Conservation (phyloP, 1,139 yeast genomes). For the Casaregolazyma suthepensis region DNA sequence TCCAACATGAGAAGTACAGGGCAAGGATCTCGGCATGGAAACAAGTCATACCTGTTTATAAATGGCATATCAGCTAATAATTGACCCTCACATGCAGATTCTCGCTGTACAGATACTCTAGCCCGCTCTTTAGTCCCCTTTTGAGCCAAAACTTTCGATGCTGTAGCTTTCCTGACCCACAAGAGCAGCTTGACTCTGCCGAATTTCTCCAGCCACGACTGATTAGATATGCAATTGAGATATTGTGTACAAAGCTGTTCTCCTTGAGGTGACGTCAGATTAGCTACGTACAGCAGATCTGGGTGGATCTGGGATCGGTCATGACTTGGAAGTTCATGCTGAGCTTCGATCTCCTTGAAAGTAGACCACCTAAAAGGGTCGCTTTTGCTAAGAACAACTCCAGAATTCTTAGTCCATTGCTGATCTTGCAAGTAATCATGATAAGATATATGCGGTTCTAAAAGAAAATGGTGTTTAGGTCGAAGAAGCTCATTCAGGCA, state of each 20-base stretch:
- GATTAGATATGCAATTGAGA: constrained; percentile 59
- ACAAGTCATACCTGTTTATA: constrained; percentile 9
- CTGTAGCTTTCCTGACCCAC: constrained; percentile 54
- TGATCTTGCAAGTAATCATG: constrained; percentile 19
- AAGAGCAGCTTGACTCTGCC: constrained; percentile 70
- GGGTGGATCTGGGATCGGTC: constrained; percentile 46
- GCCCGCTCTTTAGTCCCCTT: constrained; percentile 44
- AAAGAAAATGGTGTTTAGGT: constrained; percentile 55
- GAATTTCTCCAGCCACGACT: constrained; percentile 69
- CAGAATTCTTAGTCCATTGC: constrained; percentile 6
- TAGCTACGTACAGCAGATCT: constrained; percentile 58
- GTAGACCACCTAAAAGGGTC: constrained; percentile 68
- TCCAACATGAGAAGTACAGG: constrained; percentile 25
- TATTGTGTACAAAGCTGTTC: constrained; percentile 74
- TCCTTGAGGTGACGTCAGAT: constrained; percentile 53
- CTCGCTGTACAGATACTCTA: constrained; percentile 55
- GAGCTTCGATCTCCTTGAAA: constrained; percentile 40
- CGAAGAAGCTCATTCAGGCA: constrained; percentile 50
- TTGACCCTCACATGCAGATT: constrained; percentile 49
- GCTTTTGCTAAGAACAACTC: constrained; percentile 15
- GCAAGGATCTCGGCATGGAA: constrained; percentile 9
- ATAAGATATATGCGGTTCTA: constrained; percentile 47
- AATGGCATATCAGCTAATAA: constrained; percentile 28
- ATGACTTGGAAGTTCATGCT: constrained; percentile 39
- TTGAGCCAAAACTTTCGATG: constrained; percentile 53